Base-by-base conservation (phyloP, 1,284 basidiomycete species). In the Veloporphyrellus conicus region DNA sequence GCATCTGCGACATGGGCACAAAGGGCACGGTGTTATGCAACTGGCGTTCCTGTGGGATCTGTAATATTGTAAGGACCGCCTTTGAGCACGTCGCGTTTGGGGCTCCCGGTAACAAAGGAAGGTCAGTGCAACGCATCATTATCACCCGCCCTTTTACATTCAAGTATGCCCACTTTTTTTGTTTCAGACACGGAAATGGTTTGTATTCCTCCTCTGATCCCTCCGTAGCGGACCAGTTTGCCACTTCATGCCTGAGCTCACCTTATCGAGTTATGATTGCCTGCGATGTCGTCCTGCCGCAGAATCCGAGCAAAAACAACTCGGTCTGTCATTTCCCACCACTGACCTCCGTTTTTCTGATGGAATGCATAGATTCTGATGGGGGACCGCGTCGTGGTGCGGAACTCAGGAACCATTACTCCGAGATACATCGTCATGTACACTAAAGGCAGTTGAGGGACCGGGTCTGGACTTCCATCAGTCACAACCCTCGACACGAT, bases 261-360 rank as follows among this genome's bases (percentile, higher is more conserved):
- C 82, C 81, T 3, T 84, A 78, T 66, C 74, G 80, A 9, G 78
- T 79, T 18, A 75, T 76, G 69, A 71, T 84, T 50, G 77, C 75
- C 4, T 82, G 81, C 52, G 77, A 79, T 57, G 73, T 71, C 4
- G 58, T 70, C 25, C 68, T 79, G n/a, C 69, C 74, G 35, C 63
- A 63, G 36, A 43, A 60, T 38, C 44, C 43, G 8, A 50, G 49
- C 36, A 59, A 54, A 43, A 66, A 54, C 47, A 50, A 55, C 27
- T 66, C 63, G 54, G 63, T 64, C 44, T 49, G 64, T 67, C 53
- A 50, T 53, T 47, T 55, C 51, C 52, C 51, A 55, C 43, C 27
- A 45, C 33, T 41, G 29, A 50, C 60, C 45, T 64, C 53, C 61
- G 53, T 46, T 50, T 34, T 60, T 58, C 59, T 68, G 53, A 66